A percentile compares a stretch with the other conserved stretches of the same genome.
Evolutionary conservation across 2,329 filamentous ascomycete species (phyloP).

Genomic region (Trichophyton verrucosum): DNA sequence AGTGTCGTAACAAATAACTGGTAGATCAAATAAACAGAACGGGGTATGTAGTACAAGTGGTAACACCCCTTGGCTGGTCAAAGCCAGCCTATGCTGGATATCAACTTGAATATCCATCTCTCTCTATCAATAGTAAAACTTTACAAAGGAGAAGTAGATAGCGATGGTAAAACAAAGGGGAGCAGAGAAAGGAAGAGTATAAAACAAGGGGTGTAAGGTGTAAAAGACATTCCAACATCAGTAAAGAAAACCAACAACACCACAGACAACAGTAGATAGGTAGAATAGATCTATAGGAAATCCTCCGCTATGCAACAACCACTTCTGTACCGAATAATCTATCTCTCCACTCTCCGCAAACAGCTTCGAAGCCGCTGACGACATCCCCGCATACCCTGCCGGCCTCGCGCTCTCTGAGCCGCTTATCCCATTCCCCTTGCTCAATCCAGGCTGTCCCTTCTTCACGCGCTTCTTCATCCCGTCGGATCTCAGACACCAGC

Average conservation of each 20-base stretch:
- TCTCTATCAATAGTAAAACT: background rate
- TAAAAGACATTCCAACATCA: background rate
- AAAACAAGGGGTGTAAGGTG: background rate
- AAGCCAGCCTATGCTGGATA: background rate
- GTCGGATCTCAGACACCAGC: conserved; percentile 70
- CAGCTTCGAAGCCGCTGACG: conserved; percentile 80
- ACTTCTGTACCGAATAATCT: conserved; percentile 47
- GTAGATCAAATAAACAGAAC: no score
- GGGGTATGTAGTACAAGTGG: background rate
- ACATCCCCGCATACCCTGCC: conserved; percentile 76
- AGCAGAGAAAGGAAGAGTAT: background rate
- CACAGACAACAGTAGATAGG: background rate
- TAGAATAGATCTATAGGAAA: background rate
- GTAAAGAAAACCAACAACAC: background rate
- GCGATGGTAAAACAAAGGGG: background rate
- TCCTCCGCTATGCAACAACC: conserved; percentile 15
- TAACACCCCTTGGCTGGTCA: background rate
- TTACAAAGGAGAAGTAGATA: background rate
- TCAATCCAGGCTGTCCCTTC: conserved; percentile 73
- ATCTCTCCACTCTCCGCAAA: conserved; percentile 73
- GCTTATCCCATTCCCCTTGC: conserved; percentile 69
- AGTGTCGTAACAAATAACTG: background rate
- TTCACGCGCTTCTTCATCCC: conserved; percentile 70
- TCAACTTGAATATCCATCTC: background rate
- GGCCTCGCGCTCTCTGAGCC: conserved; percentile 65